These are phyloP conservation scores for Petunia axillaris DNA, from an alignment of 257 asterid species.

Conservation along the genomic window DNA sequence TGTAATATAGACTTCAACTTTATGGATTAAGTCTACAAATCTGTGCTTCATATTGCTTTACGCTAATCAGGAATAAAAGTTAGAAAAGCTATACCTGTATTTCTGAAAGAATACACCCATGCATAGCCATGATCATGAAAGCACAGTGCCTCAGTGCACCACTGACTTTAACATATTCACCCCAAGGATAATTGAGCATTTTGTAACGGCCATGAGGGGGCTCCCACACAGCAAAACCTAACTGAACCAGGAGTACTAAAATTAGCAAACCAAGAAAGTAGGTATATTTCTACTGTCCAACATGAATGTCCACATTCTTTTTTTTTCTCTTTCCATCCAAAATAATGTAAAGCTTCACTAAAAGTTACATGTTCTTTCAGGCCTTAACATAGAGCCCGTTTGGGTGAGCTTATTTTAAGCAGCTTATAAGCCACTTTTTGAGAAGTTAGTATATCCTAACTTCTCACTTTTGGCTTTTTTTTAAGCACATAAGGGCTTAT, in stretches of 20 bases:
- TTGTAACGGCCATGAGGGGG: constrained; percentile 98
- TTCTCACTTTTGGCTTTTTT: no score
- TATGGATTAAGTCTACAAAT: neutral
- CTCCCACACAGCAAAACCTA: constrained; percentile 91
- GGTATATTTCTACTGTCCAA: neutral
- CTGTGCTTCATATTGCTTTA: neutral
- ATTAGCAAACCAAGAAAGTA: constrained; percentile 3
- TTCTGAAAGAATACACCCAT: constrained; percentile 91
- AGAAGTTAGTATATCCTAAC: no score
- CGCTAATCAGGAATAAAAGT: neutral
- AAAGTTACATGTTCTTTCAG: neutral
- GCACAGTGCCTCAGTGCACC: constrained; percentile 96
- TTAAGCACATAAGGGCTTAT: no score
- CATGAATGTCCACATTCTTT: neutral
- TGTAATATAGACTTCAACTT: neutral
- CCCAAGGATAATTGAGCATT: constrained; percentile 91
- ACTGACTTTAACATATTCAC: constrained; percentile 82
- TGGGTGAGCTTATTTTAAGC: no score
- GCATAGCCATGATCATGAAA: constrained; percentile 97
- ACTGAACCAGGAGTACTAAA: constrained; percentile 40
- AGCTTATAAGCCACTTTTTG: no score
- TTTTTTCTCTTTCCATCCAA: constrained; percentile 18
- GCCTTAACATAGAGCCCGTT: neutral
- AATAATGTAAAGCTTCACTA: neutral
- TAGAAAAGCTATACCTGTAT: constrained; percentile 68